A percentile compares a stretch with the other conserved stretches of the same genome.
Evolutionary conservation across 768 basidiomycete genomes (phyloP).

Genomic region (Piloderma croceum): DNA sequence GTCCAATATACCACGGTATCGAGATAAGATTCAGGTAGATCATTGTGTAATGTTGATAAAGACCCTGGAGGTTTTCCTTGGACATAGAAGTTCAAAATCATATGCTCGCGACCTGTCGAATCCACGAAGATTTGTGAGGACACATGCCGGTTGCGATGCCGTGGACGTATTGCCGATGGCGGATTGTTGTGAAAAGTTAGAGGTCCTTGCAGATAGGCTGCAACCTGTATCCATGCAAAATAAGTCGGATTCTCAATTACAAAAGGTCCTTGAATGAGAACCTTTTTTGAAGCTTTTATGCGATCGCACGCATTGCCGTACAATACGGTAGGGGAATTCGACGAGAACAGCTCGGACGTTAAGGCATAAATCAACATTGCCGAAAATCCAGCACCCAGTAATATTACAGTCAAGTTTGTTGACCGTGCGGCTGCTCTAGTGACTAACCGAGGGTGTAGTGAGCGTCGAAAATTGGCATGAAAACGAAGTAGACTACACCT

Average conservation of each 20-base stretch:
- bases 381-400: conserved; percentile 79
- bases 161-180: conserved; percentile 66
- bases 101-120: conserved; percentile 69
- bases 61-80: conserved; percentile 50
- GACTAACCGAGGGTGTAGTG: conserved; percentile 1
- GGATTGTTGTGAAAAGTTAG: conserved; percentile 78
- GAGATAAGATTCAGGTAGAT: conserved; percentile 40
- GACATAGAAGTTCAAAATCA: conserved; percentile 80
- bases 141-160: conserved; percentile 79
- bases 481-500: conserved; percentile 37
- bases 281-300: conserved; percentile 42
- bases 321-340: conserved; percentile 79
- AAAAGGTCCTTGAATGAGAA: no score
- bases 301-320: conserved; percentile 56
- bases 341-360: conserved; percentile 81
- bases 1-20: conserved; percentile 41
- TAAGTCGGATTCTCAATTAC: no score
- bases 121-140: conserved; percentile 74
- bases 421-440: conserved; percentile 43
- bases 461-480: conserved; percentile 1
- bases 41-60: conserved; percentile 16
- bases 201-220: conserved; percentile 61
- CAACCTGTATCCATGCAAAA: conserved; percentile 46
- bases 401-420: conserved; percentile 46
- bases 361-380: conserved; percentile 72